These are phyloP conservation scores for Oenanthe javanica DNA, from an alignment of 140 eudicot genomes.

Conservation along the genomic window DNA sequence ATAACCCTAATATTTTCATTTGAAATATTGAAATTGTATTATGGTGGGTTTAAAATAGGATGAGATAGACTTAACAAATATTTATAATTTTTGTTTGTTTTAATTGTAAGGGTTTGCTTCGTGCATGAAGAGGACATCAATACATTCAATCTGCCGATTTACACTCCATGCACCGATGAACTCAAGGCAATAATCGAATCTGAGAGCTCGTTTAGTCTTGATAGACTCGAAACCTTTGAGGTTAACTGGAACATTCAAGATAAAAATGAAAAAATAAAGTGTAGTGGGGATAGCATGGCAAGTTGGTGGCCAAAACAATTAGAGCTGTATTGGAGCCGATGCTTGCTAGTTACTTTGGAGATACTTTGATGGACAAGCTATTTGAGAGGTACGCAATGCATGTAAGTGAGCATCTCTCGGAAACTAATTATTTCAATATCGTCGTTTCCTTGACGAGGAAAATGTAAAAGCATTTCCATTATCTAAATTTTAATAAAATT, in stretches of 20 bases:
- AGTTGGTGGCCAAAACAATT: neutral
- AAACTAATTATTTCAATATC: conserved; percentile 5
- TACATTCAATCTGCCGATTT: neutral
- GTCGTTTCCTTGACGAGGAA: conserved; percentile 21
- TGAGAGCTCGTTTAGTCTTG: too few relatives aligned
- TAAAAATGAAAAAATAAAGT: neutral
- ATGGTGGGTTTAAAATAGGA: too few relatives aligned
- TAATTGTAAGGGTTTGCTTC: neutral
- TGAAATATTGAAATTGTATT: too few relatives aligned
- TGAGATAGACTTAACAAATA: too few relatives aligned
- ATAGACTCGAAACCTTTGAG: neutral
- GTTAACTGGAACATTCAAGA: neutral
- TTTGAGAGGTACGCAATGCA: conserved; percentile 20
- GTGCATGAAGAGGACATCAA: neutral
- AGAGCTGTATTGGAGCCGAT: neutral
- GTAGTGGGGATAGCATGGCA: too few relatives aligned
- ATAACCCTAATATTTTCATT: too few relatives aligned
- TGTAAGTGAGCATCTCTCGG: conserved; percentile 10
- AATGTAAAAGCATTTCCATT: too few relatives aligned
- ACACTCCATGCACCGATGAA: neutral
- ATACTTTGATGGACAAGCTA: conserved; percentile 17
- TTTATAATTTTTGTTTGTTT: too few relatives aligned
- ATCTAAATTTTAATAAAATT: too few relatives aligned
- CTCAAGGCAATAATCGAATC: neutral
- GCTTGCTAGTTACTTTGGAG: conserved; percentile 32